Percentiles rank a stretch among this genome's conserved stretches.
phyloP scores from a whole-genome alignment of 768 basidiomycete genomes.

The Tremella yokohamensis region DNA sequence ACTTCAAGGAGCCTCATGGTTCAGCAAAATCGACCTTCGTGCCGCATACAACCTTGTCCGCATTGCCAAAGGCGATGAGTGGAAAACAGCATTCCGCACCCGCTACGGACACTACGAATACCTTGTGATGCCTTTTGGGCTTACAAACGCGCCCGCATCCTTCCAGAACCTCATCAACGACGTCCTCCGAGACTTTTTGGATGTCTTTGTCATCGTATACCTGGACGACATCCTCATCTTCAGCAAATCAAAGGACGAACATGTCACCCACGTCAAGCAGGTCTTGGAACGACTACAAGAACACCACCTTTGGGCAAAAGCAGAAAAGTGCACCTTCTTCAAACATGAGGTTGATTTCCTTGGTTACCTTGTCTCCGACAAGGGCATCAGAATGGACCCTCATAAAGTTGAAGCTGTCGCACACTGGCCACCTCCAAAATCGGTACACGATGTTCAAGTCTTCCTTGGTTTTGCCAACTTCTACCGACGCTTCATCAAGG shows the following conservation, averaged over 20 bases:
- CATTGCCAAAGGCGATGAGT: conserved; percentile 53
- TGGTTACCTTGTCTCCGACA: no score
- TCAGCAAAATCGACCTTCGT: conserved; percentile 50
- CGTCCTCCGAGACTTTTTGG: conserved; percentile 22
- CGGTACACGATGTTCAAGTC: conserved; percentile 20
- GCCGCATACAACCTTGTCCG: conserved; percentile 55
- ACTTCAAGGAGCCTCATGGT: conserved; percentile 19
- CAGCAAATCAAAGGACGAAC: no score
- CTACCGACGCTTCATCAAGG: conserved; percentile 33
- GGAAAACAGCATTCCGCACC: conserved; percentile 54
- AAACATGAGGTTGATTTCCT: no score
- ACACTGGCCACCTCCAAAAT: conserved; percentile 25
- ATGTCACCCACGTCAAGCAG: no score
- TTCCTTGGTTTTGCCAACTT: conserved; percentile 40
- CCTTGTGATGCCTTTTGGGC: conserved; percentile 37
- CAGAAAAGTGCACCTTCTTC: no score
- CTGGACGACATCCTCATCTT: no score
- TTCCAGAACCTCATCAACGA: conserved; percentile 38
- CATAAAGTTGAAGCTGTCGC: conserved; percentile 10
- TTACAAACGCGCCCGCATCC: conserved; percentile 32
- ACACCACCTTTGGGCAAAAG: no score
- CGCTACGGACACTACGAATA: conserved; percentile 31
- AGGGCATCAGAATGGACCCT: conserved; percentile 15
- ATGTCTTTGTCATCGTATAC: conserved; percentile 17
- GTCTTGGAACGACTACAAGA: no score